phyloP scores from a whole-genome alignment of 106 monocot species.

The Xerophyta viscosa region DNA sequence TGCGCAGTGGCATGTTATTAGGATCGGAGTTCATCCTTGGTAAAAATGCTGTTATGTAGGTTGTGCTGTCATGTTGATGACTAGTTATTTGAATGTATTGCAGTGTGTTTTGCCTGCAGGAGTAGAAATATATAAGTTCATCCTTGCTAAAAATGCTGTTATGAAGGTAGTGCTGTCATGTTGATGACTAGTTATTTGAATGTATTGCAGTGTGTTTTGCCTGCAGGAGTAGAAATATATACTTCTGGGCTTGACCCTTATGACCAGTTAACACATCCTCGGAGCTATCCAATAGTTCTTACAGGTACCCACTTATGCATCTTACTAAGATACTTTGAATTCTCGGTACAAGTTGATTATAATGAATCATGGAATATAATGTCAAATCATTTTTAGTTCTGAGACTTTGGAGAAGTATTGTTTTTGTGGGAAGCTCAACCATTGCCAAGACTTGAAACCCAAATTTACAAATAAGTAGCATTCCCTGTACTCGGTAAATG shows the following conservation, averaged over 20 bases:
- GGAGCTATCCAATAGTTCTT: conserved; percentile 90
- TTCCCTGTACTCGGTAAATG: too few relatives aligned
- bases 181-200: neutral
- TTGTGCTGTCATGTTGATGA: neutral
- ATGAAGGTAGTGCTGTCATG: neutral
- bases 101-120: conserved; percentile 98
- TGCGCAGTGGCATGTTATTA: too few relatives aligned
- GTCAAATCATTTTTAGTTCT: too few relatives aligned
- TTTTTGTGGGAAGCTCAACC: too few relatives aligned
- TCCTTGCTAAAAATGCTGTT: neutral
- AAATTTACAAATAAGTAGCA: too few relatives aligned
- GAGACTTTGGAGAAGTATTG: too few relatives aligned
- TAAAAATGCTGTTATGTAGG: neutral
- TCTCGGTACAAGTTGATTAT: too few relatives aligned
- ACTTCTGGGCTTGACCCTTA: conserved; percentile 57
- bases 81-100: neutral
- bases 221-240: conserved; percentile 84
- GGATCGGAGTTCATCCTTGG: too few relatives aligned
- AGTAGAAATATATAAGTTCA: conserved; percentile 56
- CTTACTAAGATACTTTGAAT: too few relatives aligned
- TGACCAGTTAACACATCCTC: conserved; percentile 61
- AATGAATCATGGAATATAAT: too few relatives aligned
- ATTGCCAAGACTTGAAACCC: too few relatives aligned
- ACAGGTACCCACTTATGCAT: conserved; percentile 44
- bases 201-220: conserved; percentile 82